Conservation (phyloP, 331 rosid species). For the Malus hybrid region DNA sequence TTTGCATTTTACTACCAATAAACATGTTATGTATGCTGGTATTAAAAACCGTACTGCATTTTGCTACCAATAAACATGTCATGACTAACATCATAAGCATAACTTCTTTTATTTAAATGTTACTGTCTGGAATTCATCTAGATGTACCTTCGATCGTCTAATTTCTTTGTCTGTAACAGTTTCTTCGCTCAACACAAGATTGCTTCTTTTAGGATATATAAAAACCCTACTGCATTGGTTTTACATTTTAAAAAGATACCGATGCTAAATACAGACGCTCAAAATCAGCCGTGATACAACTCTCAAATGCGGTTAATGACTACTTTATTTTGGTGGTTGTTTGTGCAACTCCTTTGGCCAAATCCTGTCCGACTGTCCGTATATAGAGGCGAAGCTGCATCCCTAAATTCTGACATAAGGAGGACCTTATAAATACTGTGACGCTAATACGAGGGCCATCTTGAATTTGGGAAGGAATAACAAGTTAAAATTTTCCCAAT, state of each 20-base stretch:
- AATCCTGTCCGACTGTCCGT: neutral
- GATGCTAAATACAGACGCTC: no score
- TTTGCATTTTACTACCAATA: neutral
- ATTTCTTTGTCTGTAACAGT: neutral
- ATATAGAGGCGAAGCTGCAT: neutral
- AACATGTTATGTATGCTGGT: neutral
- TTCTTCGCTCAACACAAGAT: neutral
- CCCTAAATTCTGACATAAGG: neutral
- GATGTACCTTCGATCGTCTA: neutral
- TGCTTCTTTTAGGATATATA: neutral
- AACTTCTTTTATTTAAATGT: neutral
- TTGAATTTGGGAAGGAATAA: neutral
- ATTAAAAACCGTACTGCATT: no score
- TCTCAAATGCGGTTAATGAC: no score
- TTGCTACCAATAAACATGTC: no score
- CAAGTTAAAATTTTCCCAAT: no score
- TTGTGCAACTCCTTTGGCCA: neutral
- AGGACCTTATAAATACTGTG: neutral
- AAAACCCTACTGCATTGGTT: neutral
- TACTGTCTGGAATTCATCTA: neutral
- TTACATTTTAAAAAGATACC: neutral
- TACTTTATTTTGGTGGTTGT: neutral
- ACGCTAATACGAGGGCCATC: neutral
- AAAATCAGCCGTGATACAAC: no score
- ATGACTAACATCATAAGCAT: no score